A percentile compares a stretch with the other conserved stretches of the same genome.
Evolutionary conservation across 345 rosid species (phyloP).

Genomic region (Camelina hispida): DNA sequence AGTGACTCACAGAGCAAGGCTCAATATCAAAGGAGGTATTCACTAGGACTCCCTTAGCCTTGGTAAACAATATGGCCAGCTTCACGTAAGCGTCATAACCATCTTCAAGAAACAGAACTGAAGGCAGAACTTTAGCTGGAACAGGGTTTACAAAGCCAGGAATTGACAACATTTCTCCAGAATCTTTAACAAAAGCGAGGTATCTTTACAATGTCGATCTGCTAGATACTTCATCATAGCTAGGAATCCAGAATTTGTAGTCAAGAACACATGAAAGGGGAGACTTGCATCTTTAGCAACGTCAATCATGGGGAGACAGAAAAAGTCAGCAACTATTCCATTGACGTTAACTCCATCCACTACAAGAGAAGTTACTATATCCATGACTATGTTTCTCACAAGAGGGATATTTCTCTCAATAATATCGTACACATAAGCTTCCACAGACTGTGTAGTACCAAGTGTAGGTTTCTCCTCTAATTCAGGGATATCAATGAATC

Average conservation of each 20-base stretch:
- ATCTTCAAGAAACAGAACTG: conserved; percentile 44
- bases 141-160: conserved; percentile 53
- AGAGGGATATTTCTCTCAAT: conserved; percentile 34
- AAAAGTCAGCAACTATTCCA: conserved; percentile 55
- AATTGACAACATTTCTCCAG: conserved; percentile 42
- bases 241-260: conserved; percentile 51
- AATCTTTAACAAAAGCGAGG: conserved; percentile 23
- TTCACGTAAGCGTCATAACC: conserved; percentile 45
- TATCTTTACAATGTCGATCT: conserved; percentile 39
- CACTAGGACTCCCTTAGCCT: conserved; percentile 52
- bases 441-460: conserved; percentile 30
- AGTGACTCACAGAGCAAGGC: conserved; percentile 44
- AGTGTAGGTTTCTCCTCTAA: conserved; percentile 30
- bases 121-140: conserved; percentile 50
- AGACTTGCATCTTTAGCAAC: conserved; percentile 46
- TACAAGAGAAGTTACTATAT: conserved; percentile 32
- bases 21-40: conserved; percentile 56
- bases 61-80: conserved; percentile 48
- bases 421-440: conserved; percentile 26
- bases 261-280: conserved; percentile 57
- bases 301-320: conserved; percentile 55
- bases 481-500: conserved; percentile 42
- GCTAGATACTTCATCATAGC: conserved; percentile 50
- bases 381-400: conserved; percentile 37
- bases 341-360: conserved; percentile 40